phyloP scores from a whole-genome alignment of 331 rosid species.

The Dryas integrifolia region DNA sequence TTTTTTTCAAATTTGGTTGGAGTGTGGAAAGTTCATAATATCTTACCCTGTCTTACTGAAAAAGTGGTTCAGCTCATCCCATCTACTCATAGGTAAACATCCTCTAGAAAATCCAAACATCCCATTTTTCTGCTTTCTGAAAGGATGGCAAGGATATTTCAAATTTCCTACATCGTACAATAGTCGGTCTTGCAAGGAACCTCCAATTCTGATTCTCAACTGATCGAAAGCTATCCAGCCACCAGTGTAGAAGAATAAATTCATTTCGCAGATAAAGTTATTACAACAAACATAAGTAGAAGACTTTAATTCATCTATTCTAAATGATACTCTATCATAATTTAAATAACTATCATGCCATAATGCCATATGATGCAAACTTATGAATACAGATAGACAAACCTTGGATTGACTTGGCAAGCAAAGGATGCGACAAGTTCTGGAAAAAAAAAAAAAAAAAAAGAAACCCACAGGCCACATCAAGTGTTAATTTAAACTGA shows the following conservation, averaged over 20 bases:
- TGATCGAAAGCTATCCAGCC: conserved; percentile 63
- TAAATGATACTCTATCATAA: not conserved
- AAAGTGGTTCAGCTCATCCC: conserved; percentile 92
- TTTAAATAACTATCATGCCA: conserved; percentile 1
- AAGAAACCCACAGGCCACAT: conserved; percentile 15
- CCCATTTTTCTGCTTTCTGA: conserved; percentile 59
- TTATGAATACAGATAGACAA: conserved; percentile 25
- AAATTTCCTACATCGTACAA: conserved; percentile 67
- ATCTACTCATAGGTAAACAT: conserved; percentile 82
- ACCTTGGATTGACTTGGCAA: conserved; percentile 83
- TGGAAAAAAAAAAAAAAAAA: conserved; percentile 37
- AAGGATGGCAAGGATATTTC: conserved; percentile 76
- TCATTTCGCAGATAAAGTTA: conserved; percentile 10
- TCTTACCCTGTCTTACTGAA: conserved; percentile 78
- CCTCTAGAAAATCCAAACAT: conserved; percentile 93
- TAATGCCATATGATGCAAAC: not conserved
- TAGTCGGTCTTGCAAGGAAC: conserved; percentile 94
- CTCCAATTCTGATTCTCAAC: conserved; percentile 91
- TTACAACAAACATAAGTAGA: not conserved
- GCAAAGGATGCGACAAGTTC: conserved; percentile 72
- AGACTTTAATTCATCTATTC: not conserved
- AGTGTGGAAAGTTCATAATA: not conserved
- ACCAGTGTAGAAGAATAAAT: conserved; percentile 28
- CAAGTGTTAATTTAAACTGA: conserved; percentile 18
- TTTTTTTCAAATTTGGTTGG: not conserved